Percentiles rank a stretch among this genome's conserved stretches.
Evolutionary conservation across 495 filamentous ascomycete genomes (phyloP).

Genomic region (Penicillium pulvis): DNA sequence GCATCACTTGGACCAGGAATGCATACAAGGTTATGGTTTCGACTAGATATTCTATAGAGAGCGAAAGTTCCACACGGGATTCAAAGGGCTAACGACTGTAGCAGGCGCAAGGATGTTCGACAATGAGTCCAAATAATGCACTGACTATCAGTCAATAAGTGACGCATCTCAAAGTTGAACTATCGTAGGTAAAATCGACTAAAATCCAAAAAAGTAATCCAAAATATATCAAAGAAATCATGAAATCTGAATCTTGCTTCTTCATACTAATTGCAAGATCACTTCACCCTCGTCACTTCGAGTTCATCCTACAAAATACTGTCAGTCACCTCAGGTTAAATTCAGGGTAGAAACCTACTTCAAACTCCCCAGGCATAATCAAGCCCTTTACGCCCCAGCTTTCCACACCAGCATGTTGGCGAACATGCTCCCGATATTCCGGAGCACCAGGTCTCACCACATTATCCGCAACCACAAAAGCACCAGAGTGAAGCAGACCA

Average conservation of each 20-base stretch:
- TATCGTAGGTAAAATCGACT: no score
- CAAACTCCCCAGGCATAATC: constrained; percentile 22
- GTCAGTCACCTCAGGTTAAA: background rate
- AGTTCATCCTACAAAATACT: constrained; percentile 16
- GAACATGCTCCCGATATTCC: constrained; percentile 21
- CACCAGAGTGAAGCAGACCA: background rate
- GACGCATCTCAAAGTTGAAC: no score
- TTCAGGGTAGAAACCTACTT: constrained; percentile 8
- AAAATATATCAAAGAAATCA: background rate
- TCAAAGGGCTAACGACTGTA: no score
- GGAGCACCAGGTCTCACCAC: constrained; percentile 23
- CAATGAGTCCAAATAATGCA: no score
- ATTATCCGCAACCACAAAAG: constrained; percentile 25
- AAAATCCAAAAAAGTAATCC: no score
- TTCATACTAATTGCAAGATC: background rate
- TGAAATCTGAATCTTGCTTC: background rate
- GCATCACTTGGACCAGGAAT: no score
- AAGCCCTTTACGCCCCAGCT: constrained; percentile 22
- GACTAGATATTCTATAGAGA: no score
- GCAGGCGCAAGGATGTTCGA: no score
- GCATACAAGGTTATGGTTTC: no score
- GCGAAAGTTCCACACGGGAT: no score
- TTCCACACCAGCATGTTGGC: constrained; percentile 13
- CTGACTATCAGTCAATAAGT: no score
- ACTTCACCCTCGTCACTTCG: constrained; percentile 16